phyloP scores from a whole-genome alignment of 371 early-diverging fungal genomes.

The Synchytrium microbalum region DNA sequence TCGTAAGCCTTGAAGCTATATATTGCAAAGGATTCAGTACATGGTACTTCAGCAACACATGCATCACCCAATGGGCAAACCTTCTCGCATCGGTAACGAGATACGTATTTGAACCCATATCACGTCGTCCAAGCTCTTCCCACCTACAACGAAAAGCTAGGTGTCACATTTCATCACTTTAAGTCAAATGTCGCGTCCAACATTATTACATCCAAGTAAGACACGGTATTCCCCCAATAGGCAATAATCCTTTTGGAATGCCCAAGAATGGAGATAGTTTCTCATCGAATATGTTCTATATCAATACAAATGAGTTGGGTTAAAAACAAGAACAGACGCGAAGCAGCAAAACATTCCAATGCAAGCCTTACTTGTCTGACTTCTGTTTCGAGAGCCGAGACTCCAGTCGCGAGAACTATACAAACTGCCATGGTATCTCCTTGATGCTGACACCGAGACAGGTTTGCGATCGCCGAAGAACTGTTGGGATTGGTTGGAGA shows the following conservation, averaged over 20 bases:
- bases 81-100: constrained; percentile 13
- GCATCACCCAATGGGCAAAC: not conserved
- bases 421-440: not conserved
- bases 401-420: constrained; percentile 1
- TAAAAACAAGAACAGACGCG: not conserved
- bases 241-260: constrained; percentile 17
- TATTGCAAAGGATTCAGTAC: not conserved
- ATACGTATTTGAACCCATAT: not conserved
- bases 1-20: constrained; percentile 6
- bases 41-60: not conserved
- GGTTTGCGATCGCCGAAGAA: too few relatives aligned
- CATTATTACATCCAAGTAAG: constrained; percentile 10
- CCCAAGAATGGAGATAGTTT: not conserved
- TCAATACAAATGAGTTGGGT: not conserved
- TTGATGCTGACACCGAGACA: too few relatives aligned
- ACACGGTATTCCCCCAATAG: constrained; percentile 14
- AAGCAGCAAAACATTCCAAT: too few relatives aligned
- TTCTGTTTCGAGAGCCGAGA: not conserved
- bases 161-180: too few relatives aligned
- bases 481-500: too few relatives aligned
- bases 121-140: not conserved
- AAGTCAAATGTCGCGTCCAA: too few relatives aligned
- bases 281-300: not conserved
- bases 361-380: not conserved
- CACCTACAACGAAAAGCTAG: not conserved